Evolutionary conservation across 495 filamentous ascomycete genomes (phyloP).

Genomic region (Penicillium silybi): DNA sequence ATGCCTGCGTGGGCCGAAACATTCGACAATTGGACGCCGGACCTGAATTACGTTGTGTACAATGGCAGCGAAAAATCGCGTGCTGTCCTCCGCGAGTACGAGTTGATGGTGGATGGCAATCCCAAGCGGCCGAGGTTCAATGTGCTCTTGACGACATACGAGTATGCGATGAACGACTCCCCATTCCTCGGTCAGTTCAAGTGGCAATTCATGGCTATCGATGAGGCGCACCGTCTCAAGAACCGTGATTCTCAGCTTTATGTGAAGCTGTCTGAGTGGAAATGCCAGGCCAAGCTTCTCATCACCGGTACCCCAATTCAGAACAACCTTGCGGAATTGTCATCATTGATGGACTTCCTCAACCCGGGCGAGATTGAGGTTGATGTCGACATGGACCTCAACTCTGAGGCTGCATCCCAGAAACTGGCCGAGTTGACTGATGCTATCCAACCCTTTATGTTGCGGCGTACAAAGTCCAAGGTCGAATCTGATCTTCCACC

Average conservation of each 20-base stretch:
- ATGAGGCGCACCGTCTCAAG: conserved; percentile 96
- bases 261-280: conserved; percentile 75
- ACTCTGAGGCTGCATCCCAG: conserved; percentile 61
- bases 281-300: conserved; percentile 76
- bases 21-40: conserved; percentile 93
- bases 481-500: conserved; percentile 94
- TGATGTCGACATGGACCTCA: conserved; percentile 83
- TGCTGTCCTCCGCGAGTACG: conserved; percentile 77
- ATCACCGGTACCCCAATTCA: conserved; percentile 98
- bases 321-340: conserved; percentile 89
- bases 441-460: conserved; percentile 82
- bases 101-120: conserved; percentile 81
- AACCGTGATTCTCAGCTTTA: conserved; percentile 94
- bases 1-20: conserved; percentile 98
- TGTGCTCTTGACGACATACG: conserved; percentile 90
- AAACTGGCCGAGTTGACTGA: conserved; percentile 69
- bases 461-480: conserved; percentile 94
- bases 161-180: conserved; percentile 81
- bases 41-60: conserved; percentile 96
- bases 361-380: conserved; percentile 85
- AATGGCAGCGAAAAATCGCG: conserved; percentile 81
- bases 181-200: conserved; percentile 79
- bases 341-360: conserved; percentile 89
- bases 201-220: conserved; percentile 95
- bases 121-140: conserved; percentile 87